Conservation (phyloP, 306 rosid genomes). For the Quercus bicolor region DNA sequence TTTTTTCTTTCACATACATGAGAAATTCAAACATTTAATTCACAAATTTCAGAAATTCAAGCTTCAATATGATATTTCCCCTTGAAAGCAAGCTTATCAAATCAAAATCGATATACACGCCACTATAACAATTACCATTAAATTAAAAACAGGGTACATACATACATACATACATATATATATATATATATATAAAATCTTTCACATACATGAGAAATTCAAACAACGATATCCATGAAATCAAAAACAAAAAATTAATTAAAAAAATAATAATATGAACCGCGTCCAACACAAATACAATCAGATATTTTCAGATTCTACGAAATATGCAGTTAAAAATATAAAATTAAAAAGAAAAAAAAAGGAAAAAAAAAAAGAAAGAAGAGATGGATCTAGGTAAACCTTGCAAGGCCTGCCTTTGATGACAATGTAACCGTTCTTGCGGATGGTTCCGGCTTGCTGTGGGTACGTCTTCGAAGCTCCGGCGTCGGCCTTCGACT, state of each 20-base stretch:
- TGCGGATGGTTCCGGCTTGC: slow-evolving; percentile 96
- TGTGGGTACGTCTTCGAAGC: slow-evolving; percentile 96
- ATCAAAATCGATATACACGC: background rate
- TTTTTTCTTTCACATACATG: background rate
- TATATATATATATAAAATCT: too few species aligned
- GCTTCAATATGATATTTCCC: background rate
- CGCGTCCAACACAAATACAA: background rate
- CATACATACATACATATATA: too few species aligned
- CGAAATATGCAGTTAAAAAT: background rate
- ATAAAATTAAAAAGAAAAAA: background rate
- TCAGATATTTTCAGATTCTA: background rate
- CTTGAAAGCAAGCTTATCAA: background rate
- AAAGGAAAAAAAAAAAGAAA: background rate
- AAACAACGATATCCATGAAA: background rate
- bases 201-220: too few species aligned
- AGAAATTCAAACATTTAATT: background rate
- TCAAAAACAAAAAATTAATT: background rate
- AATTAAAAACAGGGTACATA: too few species aligned
- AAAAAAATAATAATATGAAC: background rate
- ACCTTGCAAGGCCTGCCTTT: slow-evolving; percentile 97
- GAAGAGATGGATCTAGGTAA: background rate
- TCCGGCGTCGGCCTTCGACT: slow-evolving; percentile 95
- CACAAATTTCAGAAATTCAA: background rate
- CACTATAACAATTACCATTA: background rate
- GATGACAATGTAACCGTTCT: slow-evolving; percentile 89